Percentiles rank a stretch among this genome's conserved stretches.
Conservation (phyloP, 2,329 filamentous ascomycete species). For the Corynespora cassiicola region DNA sequence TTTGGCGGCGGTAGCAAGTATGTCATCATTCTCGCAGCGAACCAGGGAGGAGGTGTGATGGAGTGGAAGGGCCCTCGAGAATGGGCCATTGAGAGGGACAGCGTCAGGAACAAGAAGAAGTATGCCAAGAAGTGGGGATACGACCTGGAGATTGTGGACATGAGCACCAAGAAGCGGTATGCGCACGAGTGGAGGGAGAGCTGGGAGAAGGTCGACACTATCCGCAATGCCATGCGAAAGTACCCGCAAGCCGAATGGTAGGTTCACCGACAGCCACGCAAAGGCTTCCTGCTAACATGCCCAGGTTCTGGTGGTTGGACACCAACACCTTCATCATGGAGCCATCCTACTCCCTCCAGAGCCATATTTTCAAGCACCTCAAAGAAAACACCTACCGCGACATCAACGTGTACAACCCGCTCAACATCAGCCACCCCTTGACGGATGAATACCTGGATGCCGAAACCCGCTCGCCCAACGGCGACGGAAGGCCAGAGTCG, state of each 20-base stretch:
- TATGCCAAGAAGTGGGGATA: constrained; percentile 92
- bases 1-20: constrained; percentile 89
- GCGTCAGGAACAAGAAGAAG: constrained; percentile 90
- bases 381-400: constrained; percentile 82
- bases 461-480: constrained; percentile 72
- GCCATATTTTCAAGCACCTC: constrained; percentile 86
- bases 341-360: constrained; percentile 84
- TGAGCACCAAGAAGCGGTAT: constrained; percentile 98
- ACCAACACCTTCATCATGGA: constrained; percentile 99
- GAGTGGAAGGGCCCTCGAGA: constrained; percentile 97
- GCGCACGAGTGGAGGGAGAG: constrained; percentile 99
- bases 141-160: constrained; percentile 93
- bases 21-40: constrained; percentile 91
- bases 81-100: constrained; percentile 98
- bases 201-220: constrained; percentile 98
- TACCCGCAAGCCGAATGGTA: constrained; percentile 97
- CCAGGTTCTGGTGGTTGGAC: constrained; percentile 99
- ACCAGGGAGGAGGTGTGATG: constrained; percentile 96
- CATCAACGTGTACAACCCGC: constrained; percentile 94
- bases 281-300: constrained; percentile 32
- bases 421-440: constrained; percentile 89
- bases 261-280: constrained; percentile 36
- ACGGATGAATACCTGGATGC: constrained; percentile 77
- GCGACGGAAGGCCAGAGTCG: constrained; percentile 78
- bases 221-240: constrained; percentile 86